Evolutionary conservation across 2,329 filamentous ascomycete species (phyloP), one percentile per base, ranked within the genome.

Genomic region (Tolypocladium endophyticum): DNA sequence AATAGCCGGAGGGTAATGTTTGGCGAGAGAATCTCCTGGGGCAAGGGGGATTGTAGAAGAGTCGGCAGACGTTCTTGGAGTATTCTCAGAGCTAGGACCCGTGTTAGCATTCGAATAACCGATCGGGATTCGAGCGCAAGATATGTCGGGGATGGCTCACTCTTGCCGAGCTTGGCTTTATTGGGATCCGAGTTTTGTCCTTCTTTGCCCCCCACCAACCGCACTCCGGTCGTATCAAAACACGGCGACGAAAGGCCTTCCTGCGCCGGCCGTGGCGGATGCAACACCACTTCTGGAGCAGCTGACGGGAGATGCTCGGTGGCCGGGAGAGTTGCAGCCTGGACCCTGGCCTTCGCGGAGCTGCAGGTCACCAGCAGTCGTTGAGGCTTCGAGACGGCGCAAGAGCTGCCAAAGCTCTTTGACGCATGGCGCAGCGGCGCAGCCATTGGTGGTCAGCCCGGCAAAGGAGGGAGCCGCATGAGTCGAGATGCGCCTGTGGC

Each of bases 11-110:
- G 83, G 11, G 83, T 82, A 73, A 90, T 89, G 69, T 87, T 82
- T 39, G 90, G 87, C 47, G 88, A 85, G 64, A 95, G 85, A 63
- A 96, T 83, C 61, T 91, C 86, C 66, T 89, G 84, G 20, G 91
- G 86, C 7, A 88, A 77, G 2, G 86, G 86, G 0, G 83, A 82
- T 67, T 87, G 82, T 28, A 89, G 79, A 58, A 89, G 79, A 1
- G 82, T 86, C 56, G 86, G 86, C n/a, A 88, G 77, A 64, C 81
- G 83, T 63, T 85, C 79, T 76, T 88, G 85, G 41, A 89, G 80
- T 58, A 85, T 80, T 58, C 85, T 79, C 14, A 89, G 77, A 63
- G 86, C 86, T 87, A 67, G 52, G 55, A 12, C 28, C 12, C 7
- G 18, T 35, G 30, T 53, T 35, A 53, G 30, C 9, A 53, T 53